Base-by-base conservation (phyloP, 1,139 yeast genomes). In the Yamadazyma pseudoaaseri region DNA sequence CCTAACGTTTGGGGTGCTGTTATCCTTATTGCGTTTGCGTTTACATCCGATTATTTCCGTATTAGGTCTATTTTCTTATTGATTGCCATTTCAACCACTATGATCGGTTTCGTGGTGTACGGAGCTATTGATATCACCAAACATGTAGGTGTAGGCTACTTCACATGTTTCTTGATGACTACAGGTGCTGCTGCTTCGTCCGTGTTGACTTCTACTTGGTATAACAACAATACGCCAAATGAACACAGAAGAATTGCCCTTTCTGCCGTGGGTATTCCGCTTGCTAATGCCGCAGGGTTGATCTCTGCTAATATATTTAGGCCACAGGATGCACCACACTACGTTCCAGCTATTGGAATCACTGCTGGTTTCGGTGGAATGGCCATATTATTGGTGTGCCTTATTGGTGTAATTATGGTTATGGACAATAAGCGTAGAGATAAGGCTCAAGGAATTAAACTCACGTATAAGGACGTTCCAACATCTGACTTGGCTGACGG, bases 141-240 rank as follows among this genome's bases (percentile, higher is more conserved):
- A 1, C 60, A 69, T 36, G 34, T 60, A 20, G 73, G 69, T 5
- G 73, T 49, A 4, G 75, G 74, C 1, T 44, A 65, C 61, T 42
- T 70, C 63, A 49, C 61, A 2, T 58, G 63, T 33, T 58, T 58
- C 49, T 49, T 58, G 36, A 57, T 58, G 62, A 54, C 60, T 8
- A 54, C 59, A 20, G 63, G 63, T 20, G 58, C 61, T 12, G 45
- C 55, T 9, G 61, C 61, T n/a, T 56, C 62, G 1, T 56, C 61
- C 7, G 76, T 70, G 6, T 54, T 71, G 35, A 64, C 73, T 2
- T 68, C 74, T 1, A 65, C 76, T 1, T 71, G 77, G 77, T 71
- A 70, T 45, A 71, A 66, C 44, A 72, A 72, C 51, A 72, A 72
- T 43, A 69, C 71, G 4, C 74, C 76, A 3, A 65, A 67, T 36